phyloP scores from a whole-genome alignment of 768 basidiomycete species.

The Auriscalpium orientale region DNA sequence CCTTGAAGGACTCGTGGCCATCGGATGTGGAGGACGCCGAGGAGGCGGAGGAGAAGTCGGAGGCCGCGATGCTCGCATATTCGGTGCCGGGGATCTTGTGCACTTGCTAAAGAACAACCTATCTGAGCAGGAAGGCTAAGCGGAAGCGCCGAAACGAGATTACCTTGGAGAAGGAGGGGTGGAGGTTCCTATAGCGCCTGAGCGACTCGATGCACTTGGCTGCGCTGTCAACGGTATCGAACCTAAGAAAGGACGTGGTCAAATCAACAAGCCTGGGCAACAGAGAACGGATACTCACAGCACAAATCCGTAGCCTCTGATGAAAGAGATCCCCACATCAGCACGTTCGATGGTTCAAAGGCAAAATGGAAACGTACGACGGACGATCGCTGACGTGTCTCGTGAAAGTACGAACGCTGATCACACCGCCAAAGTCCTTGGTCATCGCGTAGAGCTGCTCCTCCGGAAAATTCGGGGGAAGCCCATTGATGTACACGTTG shows the following conservation, averaged over 20 bases:
- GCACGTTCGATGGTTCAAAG: neutral
- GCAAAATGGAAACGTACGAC: conserved; percentile 29
- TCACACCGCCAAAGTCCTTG: conserved; percentile 61
- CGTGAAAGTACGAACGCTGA: conserved; percentile 80
- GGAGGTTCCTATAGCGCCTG: conserved; percentile 65
- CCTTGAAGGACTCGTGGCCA: conserved; percentile 47
- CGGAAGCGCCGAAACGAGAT: conserved; percentile 6
- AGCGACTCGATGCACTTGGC: conserved; percentile 68
- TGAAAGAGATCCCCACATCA: neutral
- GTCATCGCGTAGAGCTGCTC: conserved; percentile 70
- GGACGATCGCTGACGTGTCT: conserved; percentile 70
- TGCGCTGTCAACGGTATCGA: conserved; percentile 57
- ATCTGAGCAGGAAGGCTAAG: neutral
- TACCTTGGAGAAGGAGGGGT: conserved; percentile 85
- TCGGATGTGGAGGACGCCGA: conserved; percentile 4
- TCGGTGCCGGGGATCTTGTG: conserved; percentile 78
- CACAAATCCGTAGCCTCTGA: conserved; percentile 73
- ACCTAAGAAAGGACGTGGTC: conserved; percentile 34
- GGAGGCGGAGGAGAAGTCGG: conserved; percentile 4
- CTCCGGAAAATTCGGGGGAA: conserved; percentile 77
- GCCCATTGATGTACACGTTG: conserved; percentile 84
- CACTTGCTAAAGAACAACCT: conserved; percentile 36
- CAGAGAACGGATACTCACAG: conserved; percentile 41
- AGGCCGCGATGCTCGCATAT: conserved; percentile 33
- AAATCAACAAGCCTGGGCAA: neutral